These are phyloP conservation scores for Nannochloris sp. DNA, from an alignment of 139 green algal species.

Conservation along the genomic window DNA sequence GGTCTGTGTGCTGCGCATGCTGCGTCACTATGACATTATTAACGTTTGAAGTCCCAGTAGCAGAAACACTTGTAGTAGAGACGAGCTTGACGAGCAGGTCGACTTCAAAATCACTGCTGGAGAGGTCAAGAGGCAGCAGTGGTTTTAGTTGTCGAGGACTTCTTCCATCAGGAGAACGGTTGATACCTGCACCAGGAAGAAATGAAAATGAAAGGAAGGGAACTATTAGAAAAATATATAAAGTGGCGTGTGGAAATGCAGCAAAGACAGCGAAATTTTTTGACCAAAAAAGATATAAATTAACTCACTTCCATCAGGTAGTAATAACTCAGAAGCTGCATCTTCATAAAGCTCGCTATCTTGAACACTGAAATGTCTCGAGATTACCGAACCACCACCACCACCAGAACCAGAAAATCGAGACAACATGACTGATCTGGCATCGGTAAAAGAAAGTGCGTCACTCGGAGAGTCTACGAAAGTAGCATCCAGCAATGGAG, in stretches of 20 bases:
- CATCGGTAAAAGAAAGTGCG: constrained; percentile 10
- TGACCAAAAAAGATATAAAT: neutral
- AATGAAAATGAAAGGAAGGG: neutral
- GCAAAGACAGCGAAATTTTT: neutral
- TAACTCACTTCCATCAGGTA: neutral
- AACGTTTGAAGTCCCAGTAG: too few relatives aligned
- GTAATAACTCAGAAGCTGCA: constrained; percentile 1
- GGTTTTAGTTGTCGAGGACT: neutral
- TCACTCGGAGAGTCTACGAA: too few relatives aligned
- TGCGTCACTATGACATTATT: neutral
- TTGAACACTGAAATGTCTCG: constrained; percentile 11
- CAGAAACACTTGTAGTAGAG: neutral
- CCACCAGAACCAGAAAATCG: neutral
- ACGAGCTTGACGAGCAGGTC: constrained; percentile 4
- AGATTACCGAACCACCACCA: neutral
- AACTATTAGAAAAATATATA: too few relatives aligned
- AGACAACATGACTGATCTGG: neutral
- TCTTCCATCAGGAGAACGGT: neutral
- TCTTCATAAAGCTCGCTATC: constrained; percentile 27
- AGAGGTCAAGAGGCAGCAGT: constrained; percentile 11
- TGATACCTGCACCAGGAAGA: neutral
- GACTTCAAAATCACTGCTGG: neutral
- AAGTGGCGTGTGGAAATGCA: neutral
- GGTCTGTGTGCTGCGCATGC: neutral
- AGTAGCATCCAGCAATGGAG: too few relatives aligned